Evolutionary conservation across 2,329 filamentous ascomycete species (phyloP).

Genomic region (Kalaharituber pfeilii): DNA sequence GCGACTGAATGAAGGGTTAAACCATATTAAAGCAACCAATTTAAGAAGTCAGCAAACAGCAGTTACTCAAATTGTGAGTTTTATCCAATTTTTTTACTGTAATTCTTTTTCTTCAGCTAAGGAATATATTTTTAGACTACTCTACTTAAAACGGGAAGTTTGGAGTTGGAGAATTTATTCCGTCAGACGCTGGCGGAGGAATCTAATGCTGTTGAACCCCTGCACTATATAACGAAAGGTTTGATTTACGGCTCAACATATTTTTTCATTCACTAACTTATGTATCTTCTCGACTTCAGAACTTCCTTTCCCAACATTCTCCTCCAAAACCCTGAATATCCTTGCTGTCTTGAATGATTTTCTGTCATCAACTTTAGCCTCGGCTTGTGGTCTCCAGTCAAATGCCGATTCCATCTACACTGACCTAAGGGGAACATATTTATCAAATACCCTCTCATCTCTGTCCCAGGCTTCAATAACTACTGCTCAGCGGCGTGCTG

Average conservation of each 20-base stretch:
- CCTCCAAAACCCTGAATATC: slow-evolving; percentile 48
- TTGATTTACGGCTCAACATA: slow-evolving; percentile 24
- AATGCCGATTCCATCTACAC: slow-evolving; percentile 54
- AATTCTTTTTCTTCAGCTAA: not conserved
- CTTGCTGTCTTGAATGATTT: slow-evolving; percentile 21
- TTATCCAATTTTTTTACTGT: not conserved
- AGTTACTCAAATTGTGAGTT: slow-evolving; percentile 21
- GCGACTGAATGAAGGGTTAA: slow-evolving; percentile 67
- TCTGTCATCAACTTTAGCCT: slow-evolving; percentile 21
- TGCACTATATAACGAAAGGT: slow-evolving; percentile 86
- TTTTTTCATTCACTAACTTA: slow-evolving; percentile 1
- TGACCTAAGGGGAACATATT: slow-evolving; percentile 69
- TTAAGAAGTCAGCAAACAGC: slow-evolving; percentile 81
- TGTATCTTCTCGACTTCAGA: too few species aligned
- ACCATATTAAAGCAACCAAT: slow-evolving; percentile 76
- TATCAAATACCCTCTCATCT: slow-evolving; percentile 67
- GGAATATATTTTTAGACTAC: slow-evolving; percentile 24
- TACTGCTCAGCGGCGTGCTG: slow-evolving; percentile 57
- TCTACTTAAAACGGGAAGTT: slow-evolving; percentile 60
- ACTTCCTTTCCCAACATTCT: slow-evolving; percentile 60
- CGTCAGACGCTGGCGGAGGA: slow-evolving; percentile 63
- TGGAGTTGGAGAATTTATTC: slow-evolving; percentile 71
- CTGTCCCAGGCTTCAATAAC: slow-evolving; percentile 72
- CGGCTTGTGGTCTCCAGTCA: slow-evolving; percentile 21
- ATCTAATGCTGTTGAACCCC: slow-evolving; percentile 62